These are phyloP conservation scores for Micractinium conductrix DNA, from an alignment of 139 green algal species.

Conservation along the genomic window DNA sequence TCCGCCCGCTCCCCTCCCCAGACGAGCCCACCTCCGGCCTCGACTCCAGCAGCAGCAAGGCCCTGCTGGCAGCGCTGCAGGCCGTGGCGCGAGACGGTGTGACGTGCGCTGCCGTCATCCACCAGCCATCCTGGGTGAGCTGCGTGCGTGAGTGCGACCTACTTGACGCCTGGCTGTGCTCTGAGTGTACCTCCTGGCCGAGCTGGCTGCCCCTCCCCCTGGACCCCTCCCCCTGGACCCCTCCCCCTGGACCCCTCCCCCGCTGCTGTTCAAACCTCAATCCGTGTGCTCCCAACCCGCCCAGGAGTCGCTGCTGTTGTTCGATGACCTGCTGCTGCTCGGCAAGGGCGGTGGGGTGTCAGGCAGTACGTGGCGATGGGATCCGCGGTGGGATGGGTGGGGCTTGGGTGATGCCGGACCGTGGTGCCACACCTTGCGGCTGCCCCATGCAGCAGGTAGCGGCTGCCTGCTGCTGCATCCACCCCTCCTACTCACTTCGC, in stretches of 20 bases:
- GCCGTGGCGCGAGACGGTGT: constrained; percentile 56
- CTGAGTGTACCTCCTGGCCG: no score
- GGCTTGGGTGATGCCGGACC: background rate
- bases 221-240: no score
- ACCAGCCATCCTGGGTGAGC: constrained; percentile 66
- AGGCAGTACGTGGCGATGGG: background rate
- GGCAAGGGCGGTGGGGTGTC: constrained; percentile 53
- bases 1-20: background rate
- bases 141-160: no score
- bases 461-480: background rate
- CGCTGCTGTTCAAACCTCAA: no score
- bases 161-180: no score
- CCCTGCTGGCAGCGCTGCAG: constrained; percentile 61
- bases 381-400: background rate
- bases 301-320: no score
- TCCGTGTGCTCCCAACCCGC: no score
- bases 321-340: constrained; percentile 85
- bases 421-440: background rate
- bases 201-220: no score
- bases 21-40: constrained; percentile 68
- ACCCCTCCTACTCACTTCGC: background rate
- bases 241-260: no score
- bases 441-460: background rate
- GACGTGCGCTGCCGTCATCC: constrained; percentile 74
- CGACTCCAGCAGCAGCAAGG: constrained; percentile 59